Evolutionary conservation across 306 rosid species (phyloP).

Genomic region (Albizia julibrissin): DNA sequence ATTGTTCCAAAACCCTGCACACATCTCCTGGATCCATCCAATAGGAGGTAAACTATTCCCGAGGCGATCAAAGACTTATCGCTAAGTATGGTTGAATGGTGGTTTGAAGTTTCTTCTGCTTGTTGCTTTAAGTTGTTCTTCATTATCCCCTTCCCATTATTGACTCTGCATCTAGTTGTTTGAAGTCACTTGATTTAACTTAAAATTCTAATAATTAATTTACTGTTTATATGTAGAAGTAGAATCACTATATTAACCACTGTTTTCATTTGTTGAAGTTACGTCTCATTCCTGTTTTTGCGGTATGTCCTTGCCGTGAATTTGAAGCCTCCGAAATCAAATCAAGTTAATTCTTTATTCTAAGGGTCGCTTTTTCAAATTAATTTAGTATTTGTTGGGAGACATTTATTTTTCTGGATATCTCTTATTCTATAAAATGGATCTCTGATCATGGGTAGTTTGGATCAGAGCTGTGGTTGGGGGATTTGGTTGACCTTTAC

Average conservation of each 20-base stretch:
- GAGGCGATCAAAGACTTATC: not conserved
- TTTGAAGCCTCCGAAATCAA: constrained; percentile 45
- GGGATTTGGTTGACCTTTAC: constrained; percentile 32
- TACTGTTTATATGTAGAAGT: not conserved
- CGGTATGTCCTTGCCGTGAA: constrained; percentile 51
- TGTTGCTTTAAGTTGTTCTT: not conserved
- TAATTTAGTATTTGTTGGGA: constrained; percentile 41
- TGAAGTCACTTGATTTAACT: not conserved
- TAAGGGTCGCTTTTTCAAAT: not conserved
- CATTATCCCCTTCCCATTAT: not conserved
- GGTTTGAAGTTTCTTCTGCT: not conserved
- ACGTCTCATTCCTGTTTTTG: constrained; percentile 36
- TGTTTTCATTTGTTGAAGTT: not conserved
- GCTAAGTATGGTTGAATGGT: not conserved
- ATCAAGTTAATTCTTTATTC: not conserved
- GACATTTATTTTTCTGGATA: constrained; percentile 25
- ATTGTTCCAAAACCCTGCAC: not conserved
- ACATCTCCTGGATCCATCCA: not conserved
- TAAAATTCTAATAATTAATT: not conserved
- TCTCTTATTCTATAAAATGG: constrained; percentile 43
- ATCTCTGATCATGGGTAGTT: constrained; percentile 33
- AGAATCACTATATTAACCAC: not conserved
- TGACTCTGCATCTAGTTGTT: not conserved
- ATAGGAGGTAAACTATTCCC: constrained; percentile 1
- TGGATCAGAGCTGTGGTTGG: constrained; percentile 41